A percentile compares a stretch with the other conserved stretches of the same genome.
These are phyloP conservation scores for Panus rudis DNA, from an alignment of 768 basidiomycete genomes.

Conservation along the genomic window DNA sequence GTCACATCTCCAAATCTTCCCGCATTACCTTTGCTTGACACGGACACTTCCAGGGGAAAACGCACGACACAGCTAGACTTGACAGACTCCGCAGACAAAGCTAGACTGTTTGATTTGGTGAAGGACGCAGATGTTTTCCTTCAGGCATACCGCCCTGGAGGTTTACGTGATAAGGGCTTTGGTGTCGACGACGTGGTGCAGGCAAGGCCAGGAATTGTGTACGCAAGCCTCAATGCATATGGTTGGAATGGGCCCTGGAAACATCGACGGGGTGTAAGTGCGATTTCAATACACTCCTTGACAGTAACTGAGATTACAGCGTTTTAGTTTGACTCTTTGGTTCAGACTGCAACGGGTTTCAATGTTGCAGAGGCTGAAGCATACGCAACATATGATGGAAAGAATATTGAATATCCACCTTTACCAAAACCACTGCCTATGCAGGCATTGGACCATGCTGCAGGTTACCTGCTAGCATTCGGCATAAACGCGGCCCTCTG, in stretches of 20 bases:
- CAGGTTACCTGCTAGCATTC: constrained; percentile 52
- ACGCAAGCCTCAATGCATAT: constrained; percentile 48
- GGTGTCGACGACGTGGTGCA: constrained; percentile 33
- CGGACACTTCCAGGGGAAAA: constrained; percentile 57
- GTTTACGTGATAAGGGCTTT: constrained; percentile 42
- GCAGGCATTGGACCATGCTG: constrained; percentile 55
- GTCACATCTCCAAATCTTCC: constrained; percentile 52
- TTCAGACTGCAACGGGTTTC: constrained; percentile 56
- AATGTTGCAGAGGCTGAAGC: constrained; percentile 51
- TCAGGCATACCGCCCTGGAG: constrained; percentile 53
- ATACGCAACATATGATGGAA: constrained; percentile 27
- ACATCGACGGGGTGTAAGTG: constrained; percentile 41
- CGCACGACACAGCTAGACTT: constrained; percentile 57
- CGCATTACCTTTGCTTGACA: constrained; percentile 41
- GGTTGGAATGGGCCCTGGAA: constrained; percentile 54
- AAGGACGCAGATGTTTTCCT: constrained; percentile 49
- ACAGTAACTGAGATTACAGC: neutral
- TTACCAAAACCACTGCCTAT: constrained; percentile 38
- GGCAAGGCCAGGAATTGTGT: constrained; percentile 40
- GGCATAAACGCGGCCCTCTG: constrained; percentile 51
- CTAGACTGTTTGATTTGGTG: constrained; percentile 30
- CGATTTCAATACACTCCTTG: neutral
- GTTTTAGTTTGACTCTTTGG: constrained; percentile 53
- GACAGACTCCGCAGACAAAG: constrained; percentile 22
- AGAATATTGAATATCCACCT: constrained; percentile 9